A percentile compares a stretch with the other conserved stretches of the same genome.
Evolutionary conservation across 495 filamentous ascomycete genomes (phyloP).

Genomic region (Extremus antarcticus): DNA sequence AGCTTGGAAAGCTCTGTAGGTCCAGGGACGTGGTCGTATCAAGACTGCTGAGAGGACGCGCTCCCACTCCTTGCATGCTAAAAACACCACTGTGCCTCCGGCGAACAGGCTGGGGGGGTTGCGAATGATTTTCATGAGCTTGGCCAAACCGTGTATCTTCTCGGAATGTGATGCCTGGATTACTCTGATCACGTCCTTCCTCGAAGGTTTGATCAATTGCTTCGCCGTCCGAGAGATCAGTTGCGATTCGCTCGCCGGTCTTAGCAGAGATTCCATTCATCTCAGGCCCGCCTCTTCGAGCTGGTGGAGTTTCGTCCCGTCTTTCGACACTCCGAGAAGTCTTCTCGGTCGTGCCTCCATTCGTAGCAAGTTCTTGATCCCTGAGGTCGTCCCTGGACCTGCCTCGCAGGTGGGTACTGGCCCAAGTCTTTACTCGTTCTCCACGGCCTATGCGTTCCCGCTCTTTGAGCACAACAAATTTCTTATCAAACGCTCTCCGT

Average conservation of each 20-base stretch:
- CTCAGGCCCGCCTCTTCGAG: constrained; percentile 9
- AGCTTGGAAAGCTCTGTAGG: background rate
- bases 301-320: constrained; percentile 10
- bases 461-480: constrained; percentile 49
- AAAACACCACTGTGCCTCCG: constrained; percentile 35
- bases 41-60: constrained; percentile 31
- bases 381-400: background rate
- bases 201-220: background rate
- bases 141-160: constrained; percentile 7
- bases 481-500: constrained; percentile 58
- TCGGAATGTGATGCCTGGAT: constrained; percentile 10
- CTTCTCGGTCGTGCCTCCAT: background rate
- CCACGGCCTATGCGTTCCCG: constrained; percentile 29
- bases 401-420: background rate
- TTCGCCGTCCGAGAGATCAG: background rate
- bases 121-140: background rate
- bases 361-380: background rate
- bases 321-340: background rate
- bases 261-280: constrained; percentile 6
- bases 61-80: constrained; percentile 44
- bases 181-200: background rate
- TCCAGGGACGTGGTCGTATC: background rate
- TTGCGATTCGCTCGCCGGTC: background rate
- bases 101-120: background rate
- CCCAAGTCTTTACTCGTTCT: constrained; percentile 18